A percentile compares a stretch with the other conserved stretches of the same genome.
phyloP scores from a whole-genome alignment of 805 yeast species.

The Hanseniaspora mollemarum region DNA sequence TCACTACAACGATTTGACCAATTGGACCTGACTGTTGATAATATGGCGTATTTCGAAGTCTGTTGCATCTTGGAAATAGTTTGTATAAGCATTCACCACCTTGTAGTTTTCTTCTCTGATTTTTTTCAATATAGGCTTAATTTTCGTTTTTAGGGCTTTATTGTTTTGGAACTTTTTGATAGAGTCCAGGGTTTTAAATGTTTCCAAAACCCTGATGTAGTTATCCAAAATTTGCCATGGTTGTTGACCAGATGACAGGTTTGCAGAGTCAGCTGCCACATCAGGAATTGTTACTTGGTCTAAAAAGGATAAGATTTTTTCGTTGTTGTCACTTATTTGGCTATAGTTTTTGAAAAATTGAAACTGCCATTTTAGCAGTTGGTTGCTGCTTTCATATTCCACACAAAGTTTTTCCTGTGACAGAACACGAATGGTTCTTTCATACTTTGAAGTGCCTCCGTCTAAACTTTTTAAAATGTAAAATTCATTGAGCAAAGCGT shows the following conservation, averaged over 20 bases:
- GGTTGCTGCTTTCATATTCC: not conserved
- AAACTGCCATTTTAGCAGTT: slow-evolving; percentile 1
- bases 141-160: not conserved
- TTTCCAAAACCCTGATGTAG: slow-evolving; percentile 3
- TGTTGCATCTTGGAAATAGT: not conserved
- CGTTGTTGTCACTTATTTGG: slow-evolving; percentile 1
- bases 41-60: not conserved
- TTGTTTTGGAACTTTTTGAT: slow-evolving; percentile 12
- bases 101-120: not conserved
- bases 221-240: not conserved
- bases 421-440: not conserved
- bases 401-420: not conserved
- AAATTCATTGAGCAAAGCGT: not conserved
- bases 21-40: not conserved
- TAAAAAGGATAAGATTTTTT: slow-evolving; percentile 1
- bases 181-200: slow-evolving; percentile 9
- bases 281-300: not conserved
- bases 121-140: not conserved
- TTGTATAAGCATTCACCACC: not conserved
- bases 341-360: not conserved
- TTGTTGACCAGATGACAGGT: not conserved
- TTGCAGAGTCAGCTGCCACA: not conserved
- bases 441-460: slow-evolving; percentile 6
- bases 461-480: slow-evolving; percentile 6
- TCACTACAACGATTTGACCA: too few relatives aligned